These are phyloP conservation scores for Acacia concinna DNA, from an alignment of 331 rosid genomes.

Conservation along the genomic window DNA sequence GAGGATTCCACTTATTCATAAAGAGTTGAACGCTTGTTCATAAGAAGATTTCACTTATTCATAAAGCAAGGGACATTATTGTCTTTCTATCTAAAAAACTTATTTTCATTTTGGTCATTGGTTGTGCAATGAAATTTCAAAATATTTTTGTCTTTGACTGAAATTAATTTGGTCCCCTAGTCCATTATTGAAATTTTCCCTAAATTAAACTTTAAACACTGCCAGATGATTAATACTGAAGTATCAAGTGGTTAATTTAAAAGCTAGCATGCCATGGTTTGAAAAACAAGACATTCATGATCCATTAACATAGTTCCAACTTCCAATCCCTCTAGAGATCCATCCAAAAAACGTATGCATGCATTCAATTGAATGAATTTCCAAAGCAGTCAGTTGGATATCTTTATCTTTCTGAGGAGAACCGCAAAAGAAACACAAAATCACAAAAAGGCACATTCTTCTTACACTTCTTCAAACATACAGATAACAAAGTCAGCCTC, in stretches of 20 bases:
- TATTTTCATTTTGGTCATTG: too few relatives aligned
- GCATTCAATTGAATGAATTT: not conserved
- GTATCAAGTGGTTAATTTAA: not conserved
- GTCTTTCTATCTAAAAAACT: too few relatives aligned
- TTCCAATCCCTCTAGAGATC: constrained; percentile 10
- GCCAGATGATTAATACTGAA: not conserved
- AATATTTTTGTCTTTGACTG: too few relatives aligned
- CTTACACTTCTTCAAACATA: not conserved
- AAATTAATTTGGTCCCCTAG: too few relatives aligned
- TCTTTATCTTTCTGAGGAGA: not conserved
- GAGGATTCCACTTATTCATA: too few relatives aligned
- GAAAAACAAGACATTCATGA: constrained; percentile 1
- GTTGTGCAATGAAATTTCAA: too few relatives aligned
- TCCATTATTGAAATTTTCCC: too few relatives aligned
- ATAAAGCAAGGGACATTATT: too few relatives aligned
- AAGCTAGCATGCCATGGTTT: not conserved
- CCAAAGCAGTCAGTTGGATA: constrained; percentile 10
- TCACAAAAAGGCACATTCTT: not conserved
- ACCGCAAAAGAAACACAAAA: constrained; percentile 3
- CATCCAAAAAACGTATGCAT: constrained; percentile 3
- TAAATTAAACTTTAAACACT: not conserved
- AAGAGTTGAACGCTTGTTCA: too few relatives aligned
- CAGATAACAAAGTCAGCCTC: not conserved
- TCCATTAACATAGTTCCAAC: constrained; percentile 3
- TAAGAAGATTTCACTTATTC: too few relatives aligned